These are phyloP conservation scores for Paraglomus occultum DNA, from an alignment of 192 early-diverging fungal species.

Conservation along the genomic window DNA sequence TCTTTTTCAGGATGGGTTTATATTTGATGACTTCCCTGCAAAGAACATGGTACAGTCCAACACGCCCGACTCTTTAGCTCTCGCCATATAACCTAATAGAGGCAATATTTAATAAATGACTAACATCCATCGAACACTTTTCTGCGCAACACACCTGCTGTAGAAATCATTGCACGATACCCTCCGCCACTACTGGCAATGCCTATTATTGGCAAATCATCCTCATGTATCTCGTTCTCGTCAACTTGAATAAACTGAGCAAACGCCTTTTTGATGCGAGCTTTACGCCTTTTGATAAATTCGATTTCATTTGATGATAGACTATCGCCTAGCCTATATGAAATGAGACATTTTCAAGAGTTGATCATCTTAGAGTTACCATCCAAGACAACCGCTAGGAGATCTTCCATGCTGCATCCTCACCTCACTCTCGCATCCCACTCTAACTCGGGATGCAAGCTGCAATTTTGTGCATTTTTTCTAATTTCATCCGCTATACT, in stretches of 20 bases:
- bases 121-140: background rate
- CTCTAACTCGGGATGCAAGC: constrained; percentile 44
- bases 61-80: constrained; percentile 62
- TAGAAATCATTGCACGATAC: constrained; percentile 79
- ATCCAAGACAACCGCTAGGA: background rate
- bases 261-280: constrained; percentile 60
- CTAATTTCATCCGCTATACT: background rate
- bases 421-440: constrained; percentile 43
- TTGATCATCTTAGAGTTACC: background rate
- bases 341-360: background rate
- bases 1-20: too few species aligned
- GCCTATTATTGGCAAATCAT: constrained; percentile 70
- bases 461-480: constrained; percentile 21
- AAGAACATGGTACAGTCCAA: constrained; percentile 71
- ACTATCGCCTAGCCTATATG: constrained; percentile 35
- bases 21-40: constrained; percentile 45
- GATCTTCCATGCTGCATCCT: background rate
- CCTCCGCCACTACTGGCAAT: constrained; percentile 80
- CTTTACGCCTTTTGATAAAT: constrained; percentile 46
- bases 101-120: background rate
- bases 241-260: constrained; percentile 74
- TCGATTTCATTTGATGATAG: constrained; percentile 47
- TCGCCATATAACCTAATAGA: constrained; percentile 57
- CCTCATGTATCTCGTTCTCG: constrained; percentile 55
- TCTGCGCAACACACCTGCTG: constrained; percentile 35